Conservation (phyloP, 768 basidiomycete genomes). For the Leccinellum rugosiceps region DNA sequence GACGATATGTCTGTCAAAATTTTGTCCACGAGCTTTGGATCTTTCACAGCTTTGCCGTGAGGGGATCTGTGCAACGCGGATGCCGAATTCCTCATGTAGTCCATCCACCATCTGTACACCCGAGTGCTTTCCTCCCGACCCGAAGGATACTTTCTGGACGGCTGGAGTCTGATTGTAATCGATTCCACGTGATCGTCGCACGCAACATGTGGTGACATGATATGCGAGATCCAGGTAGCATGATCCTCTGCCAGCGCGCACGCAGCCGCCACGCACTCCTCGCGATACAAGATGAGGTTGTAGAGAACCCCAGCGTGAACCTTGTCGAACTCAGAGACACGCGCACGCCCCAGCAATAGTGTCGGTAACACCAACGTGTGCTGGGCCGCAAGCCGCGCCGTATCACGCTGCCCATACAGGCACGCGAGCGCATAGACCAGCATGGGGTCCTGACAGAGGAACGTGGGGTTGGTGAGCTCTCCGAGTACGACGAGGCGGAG, state of each 20-base stretch:
- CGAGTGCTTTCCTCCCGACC: neutral
- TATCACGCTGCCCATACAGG: neutral
- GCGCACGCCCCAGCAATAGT: neutral
- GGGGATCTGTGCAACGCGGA: constrained; percentile 1
- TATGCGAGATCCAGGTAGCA: constrained; percentile 3
- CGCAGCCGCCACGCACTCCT: neutral
- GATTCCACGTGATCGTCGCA: neutral
- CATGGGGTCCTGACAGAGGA: constrained; percentile 10
- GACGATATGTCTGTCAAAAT: neutral
- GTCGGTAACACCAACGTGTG: constrained; percentile 6
- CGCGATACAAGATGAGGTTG: constrained; percentile 10
- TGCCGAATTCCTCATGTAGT: constrained; percentile 14
- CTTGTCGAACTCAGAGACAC: constrained; percentile 10
- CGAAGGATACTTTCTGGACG: constrained; percentile 1
- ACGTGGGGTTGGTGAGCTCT: neutral
- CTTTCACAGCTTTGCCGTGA: neutral
- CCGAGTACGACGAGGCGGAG: neutral
- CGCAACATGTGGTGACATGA: neutral
- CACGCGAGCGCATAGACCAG: constrained; percentile 14
- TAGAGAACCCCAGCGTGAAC: constrained; percentile 6
- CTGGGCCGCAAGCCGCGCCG: constrained; percentile 8
- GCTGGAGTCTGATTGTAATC: neutral
- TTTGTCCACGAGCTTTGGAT: neutral
- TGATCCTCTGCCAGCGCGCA: constrained; percentile 2
- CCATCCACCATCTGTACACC: constrained; percentile 13